phyloP scores from a whole-genome alignment of 2,329 filamentous ascomycete genomes.

The Ceratocystis destructans region DNA sequence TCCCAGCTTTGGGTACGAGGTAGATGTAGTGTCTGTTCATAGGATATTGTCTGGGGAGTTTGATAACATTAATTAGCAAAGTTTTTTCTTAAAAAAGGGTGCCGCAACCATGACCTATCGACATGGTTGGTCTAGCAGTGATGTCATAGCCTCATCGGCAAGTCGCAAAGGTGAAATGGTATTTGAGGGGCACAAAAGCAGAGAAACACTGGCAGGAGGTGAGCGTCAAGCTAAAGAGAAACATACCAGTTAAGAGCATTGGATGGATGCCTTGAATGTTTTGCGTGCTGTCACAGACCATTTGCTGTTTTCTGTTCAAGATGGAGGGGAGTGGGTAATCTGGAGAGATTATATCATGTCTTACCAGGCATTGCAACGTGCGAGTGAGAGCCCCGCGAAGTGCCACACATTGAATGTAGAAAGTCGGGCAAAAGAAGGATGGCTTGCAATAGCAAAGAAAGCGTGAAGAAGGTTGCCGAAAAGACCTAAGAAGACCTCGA shows the following conservation, averaged over 20 bases:
- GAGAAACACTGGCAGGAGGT: background rate
- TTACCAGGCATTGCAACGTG: constrained; percentile 19
- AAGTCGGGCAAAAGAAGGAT: background rate
- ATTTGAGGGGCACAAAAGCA: background rate
- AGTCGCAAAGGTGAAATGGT: background rate
- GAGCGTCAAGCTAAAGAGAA: background rate
- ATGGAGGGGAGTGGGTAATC: background rate
- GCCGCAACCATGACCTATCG: background rate
- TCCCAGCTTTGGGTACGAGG: constrained; percentile 18
- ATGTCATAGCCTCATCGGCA: background rate
- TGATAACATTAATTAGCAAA: background rate
- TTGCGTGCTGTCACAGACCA: background rate
- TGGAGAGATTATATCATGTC: background rate
- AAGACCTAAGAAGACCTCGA: background rate
- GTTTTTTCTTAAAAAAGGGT: background rate
- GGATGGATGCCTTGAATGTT: background rate
- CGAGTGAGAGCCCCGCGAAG: constrained; percentile 16
- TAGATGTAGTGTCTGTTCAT: constrained; percentile 13
- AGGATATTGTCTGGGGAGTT: background rate
- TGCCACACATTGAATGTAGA: constrained; percentile 15
- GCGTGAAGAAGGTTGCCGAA: background rate
- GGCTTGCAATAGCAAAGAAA: background rate
- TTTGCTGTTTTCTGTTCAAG: background rate
- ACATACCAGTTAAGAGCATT: constrained; percentile 7
- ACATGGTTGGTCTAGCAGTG: constrained; percentile 1